Base-by-base conservation (phyloP, 441 rosid species). In the Gossypium laxum region DNA sequence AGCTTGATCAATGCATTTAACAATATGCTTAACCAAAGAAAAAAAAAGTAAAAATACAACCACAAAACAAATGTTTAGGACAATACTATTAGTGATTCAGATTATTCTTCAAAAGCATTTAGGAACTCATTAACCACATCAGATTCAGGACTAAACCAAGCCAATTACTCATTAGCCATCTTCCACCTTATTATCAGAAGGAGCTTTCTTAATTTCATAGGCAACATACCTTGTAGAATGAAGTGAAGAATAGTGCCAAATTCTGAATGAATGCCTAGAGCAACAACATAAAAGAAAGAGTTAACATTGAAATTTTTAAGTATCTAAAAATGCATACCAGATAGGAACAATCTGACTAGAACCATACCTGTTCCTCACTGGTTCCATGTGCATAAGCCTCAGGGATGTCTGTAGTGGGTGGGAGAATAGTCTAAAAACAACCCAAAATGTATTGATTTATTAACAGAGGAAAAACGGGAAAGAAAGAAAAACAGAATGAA, bases 301-400 rank as follows among this genome's bases (percentile, higher is more conserved):
- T 12, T 26, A 18, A 52, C 19, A 60, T 8, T 18, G 58, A 24
- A 50, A 45, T 60, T 61, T 58, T 59, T 30, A 18, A 65, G 55
- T 48, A 57, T 19, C 54, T 59, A 50, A 47, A 51, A 6, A 7
- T 55, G 69, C 5, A 5, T 41, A 17, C 54, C 56, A 72, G 30
- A 21, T 57, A 14, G 32, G 18, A 79, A 72, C 62, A 51, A 38
- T 21, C 72, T 26, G 57, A 76, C 59, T 63, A 43, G 61, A 72
- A 80, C 71, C 52, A 85, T 75, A 89, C 99, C 85, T 96, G 97
- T 58, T 96, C 98, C 72, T 96, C 99, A 66, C 87, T 83, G 69
- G 84, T 79, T 77, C 99, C 99, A 66, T 80, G 77, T 18, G 91
- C 88, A 82, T 91, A 93, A 76, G 97, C 98, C 82, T 96, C 97